Percentiles rank a stretch among this genome's conserved stretches.
phyloP scores from a whole-genome alignment of 129 eudicot species.

The Tagetes patula region DNA sequence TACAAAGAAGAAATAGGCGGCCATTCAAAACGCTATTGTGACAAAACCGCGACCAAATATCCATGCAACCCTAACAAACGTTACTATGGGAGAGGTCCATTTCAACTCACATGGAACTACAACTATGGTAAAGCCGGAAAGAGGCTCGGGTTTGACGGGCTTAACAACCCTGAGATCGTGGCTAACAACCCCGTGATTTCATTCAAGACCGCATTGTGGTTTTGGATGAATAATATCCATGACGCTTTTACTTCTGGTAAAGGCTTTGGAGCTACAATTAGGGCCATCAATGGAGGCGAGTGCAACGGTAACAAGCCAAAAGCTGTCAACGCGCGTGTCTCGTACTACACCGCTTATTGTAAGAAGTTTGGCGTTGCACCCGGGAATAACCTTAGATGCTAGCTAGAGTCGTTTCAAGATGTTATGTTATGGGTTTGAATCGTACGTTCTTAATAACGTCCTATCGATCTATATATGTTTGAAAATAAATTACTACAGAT shows the following conservation, averaged over 20 bases:
- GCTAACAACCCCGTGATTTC: constrained; percentile 22
- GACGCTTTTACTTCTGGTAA: constrained; percentile 22
- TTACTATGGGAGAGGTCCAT: constrained; percentile 32
- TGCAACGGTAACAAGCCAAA: constrained; percentile 8
- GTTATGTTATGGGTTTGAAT: neutral
- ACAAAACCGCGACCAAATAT: constrained; percentile 1
- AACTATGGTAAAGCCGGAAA: constrained; percentile 37
- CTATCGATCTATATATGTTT: too few relatives aligned
- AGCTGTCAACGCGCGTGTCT: constrained; percentile 22
- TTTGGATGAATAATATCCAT: constrained; percentile 33
- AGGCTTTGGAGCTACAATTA: constrained; percentile 34
- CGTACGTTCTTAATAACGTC: neutral
- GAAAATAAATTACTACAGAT: neutral
- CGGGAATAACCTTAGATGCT: constrained; percentile 28
- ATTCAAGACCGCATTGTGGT: constrained; percentile 35
- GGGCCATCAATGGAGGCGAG: constrained; percentile 26
- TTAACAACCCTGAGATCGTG: constrained; percentile 33
- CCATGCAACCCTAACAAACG: constrained; percentile 27
- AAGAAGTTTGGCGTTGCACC: constrained; percentile 28
- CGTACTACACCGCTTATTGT: constrained; percentile 27
- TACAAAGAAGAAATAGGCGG: constrained; percentile 29
- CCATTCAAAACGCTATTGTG: constrained; percentile 20
- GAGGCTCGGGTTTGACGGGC: constrained; percentile 29
- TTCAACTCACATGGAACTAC: constrained; percentile 36
- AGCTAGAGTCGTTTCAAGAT: neutral